Conservation (phyloP, 2,329 filamentous ascomycete genomes). For the Nothopassalora personata region DNA sequence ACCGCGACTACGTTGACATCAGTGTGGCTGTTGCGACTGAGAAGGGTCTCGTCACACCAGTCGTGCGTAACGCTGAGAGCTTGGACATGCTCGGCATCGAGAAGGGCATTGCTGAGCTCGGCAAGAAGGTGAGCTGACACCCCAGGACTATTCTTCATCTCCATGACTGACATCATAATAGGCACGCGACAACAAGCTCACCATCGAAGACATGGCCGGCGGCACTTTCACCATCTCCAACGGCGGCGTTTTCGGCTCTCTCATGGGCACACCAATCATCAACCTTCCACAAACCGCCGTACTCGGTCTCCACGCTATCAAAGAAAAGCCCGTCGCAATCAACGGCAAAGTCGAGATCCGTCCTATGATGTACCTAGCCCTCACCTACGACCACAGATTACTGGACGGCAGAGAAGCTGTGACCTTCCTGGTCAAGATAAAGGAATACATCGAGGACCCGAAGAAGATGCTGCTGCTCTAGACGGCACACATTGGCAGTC, state of each 20-base stretch:
- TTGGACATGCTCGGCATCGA: conserved; percentile 88
- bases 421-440: conserved; percentile 92
- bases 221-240: conserved; percentile 98
- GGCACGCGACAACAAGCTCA: conserved; percentile 93
- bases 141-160: conserved; percentile 1
- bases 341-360: conserved; percentile 93
- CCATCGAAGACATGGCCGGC: conserved; percentile 98
- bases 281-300: conserved; percentile 91
- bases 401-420: conserved; percentile 93
- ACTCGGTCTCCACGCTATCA: conserved; percentile 90
- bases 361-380: conserved; percentile 98
- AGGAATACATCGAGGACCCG: conserved; percentile 64
- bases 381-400: conserved; percentile 96
- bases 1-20: conserved; percentile 96
- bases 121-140: conserved; percentile 70
- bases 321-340: conserved; percentile 80
- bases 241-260: conserved; percentile 89
- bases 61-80: conserved; percentile 86
- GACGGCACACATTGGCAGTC: conserved; percentile 18
- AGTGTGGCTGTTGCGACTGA: conserved; percentile 95
- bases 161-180: conserved; percentile 32
- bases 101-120: conserved; percentile 83
- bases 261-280: conserved; percentile 98
- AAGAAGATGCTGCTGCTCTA: conserved; percentile 71
- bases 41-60: conserved; percentile 93